Evolutionary conservation across 2,329 filamentous ascomycete genomes (phyloP).

Genomic region (Cladosporium sp.): DNA sequence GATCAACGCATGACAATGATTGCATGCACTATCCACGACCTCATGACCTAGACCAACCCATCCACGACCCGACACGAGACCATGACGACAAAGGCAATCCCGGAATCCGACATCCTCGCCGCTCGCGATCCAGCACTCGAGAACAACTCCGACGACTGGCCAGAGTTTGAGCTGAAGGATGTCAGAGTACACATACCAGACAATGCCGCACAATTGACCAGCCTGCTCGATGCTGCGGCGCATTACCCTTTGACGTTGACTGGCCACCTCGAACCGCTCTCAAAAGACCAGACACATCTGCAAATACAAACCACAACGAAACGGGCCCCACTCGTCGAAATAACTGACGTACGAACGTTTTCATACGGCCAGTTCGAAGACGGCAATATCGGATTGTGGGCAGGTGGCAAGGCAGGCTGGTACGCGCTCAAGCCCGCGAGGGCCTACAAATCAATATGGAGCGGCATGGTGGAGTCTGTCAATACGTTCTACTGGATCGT

Average conservation of each 20-base stretch:
- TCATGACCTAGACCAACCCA: neutral
- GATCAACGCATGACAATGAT: neutral
- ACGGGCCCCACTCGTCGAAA: conserved; percentile 40
- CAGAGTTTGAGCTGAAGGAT: conserved; percentile 62
- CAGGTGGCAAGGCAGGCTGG: conserved; percentile 65
- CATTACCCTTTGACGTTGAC: conserved; percentile 63
- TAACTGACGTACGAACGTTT: conserved; percentile 52
- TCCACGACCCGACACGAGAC: conserved; percentile 24
- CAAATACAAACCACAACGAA: neutral
- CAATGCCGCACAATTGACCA: conserved; percentile 46
- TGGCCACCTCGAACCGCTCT: conserved; percentile 57
- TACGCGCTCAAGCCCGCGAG: conserved; percentile 64
- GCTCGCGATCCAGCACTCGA: conserved; percentile 42
- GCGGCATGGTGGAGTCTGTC: conserved; percentile 63
- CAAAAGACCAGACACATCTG: conserved; percentile 40
- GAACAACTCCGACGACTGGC: conserved; percentile 53
- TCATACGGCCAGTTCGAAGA: conserved; percentile 56
- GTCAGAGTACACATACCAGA: conserved; percentile 51
- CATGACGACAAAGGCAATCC: conserved; percentile 29
- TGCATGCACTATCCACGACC: conserved; percentile 3
- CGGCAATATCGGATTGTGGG: conserved; percentile 63
- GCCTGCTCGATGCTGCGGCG: conserved; percentile 60
- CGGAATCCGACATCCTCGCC: conserved; percentile 41
- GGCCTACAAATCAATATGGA: conserved; percentile 57
- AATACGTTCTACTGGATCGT: conserved; percentile 63